Evolutionary conservation across 73 alveolate species (phyloP).

Genomic region (Paramecium pentaurelia): DNA sequence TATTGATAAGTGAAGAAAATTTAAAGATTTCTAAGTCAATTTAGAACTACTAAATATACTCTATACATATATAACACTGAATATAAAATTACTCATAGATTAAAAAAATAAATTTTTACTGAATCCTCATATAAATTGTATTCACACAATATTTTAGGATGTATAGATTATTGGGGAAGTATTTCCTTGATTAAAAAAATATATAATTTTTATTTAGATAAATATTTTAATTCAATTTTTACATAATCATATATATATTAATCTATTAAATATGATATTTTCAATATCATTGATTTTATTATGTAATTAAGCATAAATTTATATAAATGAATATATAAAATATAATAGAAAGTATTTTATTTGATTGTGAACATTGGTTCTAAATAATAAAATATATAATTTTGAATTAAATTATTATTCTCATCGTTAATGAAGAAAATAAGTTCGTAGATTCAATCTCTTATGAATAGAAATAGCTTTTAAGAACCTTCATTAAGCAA

Average conservation of each 20-base stretch:
- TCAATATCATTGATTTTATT: too few species aligned
- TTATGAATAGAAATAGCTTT: background rate
- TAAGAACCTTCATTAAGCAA: background rate
- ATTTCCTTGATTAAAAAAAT: background rate
- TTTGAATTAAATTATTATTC: background rate
- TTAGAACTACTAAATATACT: background rate
- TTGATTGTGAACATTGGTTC: background rate
- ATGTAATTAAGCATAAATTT: background rate
- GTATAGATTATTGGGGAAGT: background rate
- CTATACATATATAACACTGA: background rate
- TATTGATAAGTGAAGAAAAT: background rate
- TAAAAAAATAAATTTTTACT: too few species aligned
- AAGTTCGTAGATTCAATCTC: background rate
- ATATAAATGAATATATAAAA: too few species aligned
- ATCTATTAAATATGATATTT: too few species aligned
- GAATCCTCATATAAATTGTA: background rate
- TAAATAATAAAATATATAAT: background rate
- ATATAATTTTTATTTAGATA: too few species aligned
- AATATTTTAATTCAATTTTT: too few species aligned
- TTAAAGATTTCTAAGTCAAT: background rate
- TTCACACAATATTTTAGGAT: too few species aligned
- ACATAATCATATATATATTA: background rate
- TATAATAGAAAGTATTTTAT: background rate
- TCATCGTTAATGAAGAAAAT: constrained; percentile 8
- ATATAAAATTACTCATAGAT: background rate